Percentiles rank a stretch among this genome's conserved stretches.
Conservation (phyloP, 2,329 filamentous ascomycete species). For the Colletotrichum sp. region DNA sequence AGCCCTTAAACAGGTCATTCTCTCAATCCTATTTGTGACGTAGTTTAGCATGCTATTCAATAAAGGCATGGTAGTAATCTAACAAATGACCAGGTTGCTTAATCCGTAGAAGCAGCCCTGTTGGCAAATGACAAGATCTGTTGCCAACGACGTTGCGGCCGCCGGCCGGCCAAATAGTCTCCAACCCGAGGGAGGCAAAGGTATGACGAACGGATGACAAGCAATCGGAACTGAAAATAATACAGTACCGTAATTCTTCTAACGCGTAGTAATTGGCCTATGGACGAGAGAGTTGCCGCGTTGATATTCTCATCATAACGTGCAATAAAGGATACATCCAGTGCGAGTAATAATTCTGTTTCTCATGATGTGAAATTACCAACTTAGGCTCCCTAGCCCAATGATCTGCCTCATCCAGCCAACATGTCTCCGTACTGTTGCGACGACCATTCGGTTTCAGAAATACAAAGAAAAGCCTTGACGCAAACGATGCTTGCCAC, state of each 20-base stretch:
- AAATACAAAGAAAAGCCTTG: background rate
- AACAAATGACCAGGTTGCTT: background rate
- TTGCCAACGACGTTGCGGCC: no score
- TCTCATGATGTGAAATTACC: background rate
- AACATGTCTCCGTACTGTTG: accelerated
- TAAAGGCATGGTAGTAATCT: background rate
- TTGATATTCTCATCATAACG: background rate
- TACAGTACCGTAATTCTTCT: no score
- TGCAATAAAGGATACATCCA: background rate
- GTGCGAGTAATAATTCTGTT: background rate
- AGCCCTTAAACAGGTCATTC: background rate
- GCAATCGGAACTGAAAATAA: background rate
- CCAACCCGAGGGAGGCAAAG: no score
- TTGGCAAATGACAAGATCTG: background rate
- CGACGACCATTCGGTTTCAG: background rate
- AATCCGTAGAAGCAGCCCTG: accelerated
- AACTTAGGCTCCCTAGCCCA: background rate
- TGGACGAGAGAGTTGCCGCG: no score
- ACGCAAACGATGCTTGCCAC: background rate
- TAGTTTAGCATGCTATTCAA: background rate
- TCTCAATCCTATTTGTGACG: background rate
- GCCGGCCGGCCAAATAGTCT: no score
- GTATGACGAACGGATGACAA: no score
- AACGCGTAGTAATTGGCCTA: no score
- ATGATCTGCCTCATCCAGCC: background rate